Evolutionary conservation across 2,329 filamentous ascomycete genomes (phyloP).

Genomic region (Fusarium phyllophilum): DNA sequence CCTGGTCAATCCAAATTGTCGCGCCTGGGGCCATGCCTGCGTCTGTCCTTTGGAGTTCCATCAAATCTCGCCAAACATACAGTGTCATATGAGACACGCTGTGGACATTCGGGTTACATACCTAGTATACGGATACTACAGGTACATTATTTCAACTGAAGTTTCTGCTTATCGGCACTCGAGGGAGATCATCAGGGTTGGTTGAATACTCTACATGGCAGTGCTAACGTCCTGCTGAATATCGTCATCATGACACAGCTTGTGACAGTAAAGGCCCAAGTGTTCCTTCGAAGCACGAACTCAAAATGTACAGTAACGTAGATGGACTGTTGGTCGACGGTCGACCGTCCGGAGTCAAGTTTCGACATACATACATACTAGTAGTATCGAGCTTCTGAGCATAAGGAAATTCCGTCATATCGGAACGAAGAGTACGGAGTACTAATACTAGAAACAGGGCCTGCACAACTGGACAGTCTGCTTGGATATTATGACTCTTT

Average conservation of each 20-base stretch:
- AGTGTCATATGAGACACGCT: conserved; percentile 25
- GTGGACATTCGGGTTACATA: neutral
- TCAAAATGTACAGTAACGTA: neutral
- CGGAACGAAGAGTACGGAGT: neutral
- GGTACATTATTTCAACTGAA: neutral
- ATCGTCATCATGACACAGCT: conserved; percentile 11
- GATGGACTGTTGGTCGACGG: neutral
- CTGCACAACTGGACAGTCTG: neutral
- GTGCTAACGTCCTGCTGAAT: neutral
- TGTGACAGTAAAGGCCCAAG: neutral
- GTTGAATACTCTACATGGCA: neutral
- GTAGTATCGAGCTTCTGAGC: neutral
- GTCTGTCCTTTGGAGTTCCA: conserved; percentile 9
- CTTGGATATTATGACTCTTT: neutral
- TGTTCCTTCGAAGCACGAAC: neutral
- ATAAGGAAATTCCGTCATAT: neutral
- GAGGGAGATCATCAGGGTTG: neutral
- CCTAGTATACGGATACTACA: too few relatives aligned
- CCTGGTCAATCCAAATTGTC: conserved; percentile 2
- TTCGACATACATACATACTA: neutral
- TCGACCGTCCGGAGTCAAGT: neutral
- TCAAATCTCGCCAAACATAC: conserved; percentile 30
- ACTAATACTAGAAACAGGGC: neutral
- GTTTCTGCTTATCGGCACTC: conserved; percentile 1
- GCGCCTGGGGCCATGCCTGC: conserved; percentile 18